These are phyloP conservation scores for Immersiporthe knoxdaviesiana DNA, from an alignment of 2,329 filamentous ascomycete genomes.

Conservation along the genomic window DNA sequence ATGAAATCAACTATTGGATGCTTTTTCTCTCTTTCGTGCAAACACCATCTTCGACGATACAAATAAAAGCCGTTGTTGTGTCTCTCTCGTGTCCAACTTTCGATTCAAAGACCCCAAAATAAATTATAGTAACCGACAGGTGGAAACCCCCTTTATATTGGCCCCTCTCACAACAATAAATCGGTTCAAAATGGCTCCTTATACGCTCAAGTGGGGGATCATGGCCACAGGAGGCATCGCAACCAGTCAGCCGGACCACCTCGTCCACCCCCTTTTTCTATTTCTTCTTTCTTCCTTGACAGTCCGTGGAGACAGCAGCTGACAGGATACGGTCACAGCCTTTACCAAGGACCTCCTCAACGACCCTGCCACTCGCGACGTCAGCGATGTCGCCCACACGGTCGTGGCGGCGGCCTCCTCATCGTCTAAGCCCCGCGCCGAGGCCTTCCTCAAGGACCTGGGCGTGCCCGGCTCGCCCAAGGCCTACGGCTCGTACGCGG, in stretches of 20 bases:
- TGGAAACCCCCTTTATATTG: no score
- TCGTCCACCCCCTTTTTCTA: no score
- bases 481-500: constrained; percentile 80
- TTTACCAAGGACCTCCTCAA: constrained; percentile 80
- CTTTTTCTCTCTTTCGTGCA: background rate
- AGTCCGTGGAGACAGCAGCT: constrained; percentile 1
- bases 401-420: constrained; percentile 82
- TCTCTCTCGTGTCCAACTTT: background rate
- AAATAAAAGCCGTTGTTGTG: background rate
- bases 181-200: constrained; percentile 46
- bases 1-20: background rate
- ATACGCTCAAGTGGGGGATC: constrained; percentile 61
- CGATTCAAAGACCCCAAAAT: background rate
- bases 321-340: constrained; percentile 39
- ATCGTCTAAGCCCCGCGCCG: constrained; percentile 68
- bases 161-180: background rate
- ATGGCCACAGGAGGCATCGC: constrained; percentile 64
- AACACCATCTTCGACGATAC: background rate
- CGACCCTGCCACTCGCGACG: constrained; percentile 70
- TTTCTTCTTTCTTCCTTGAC: background rate
- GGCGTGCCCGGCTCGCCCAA: constrained; percentile 69
- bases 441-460: constrained; percentile 72
- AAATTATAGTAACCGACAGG: no score
- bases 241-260: constrained; percentile 24
- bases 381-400: constrained; percentile 74